phyloP scores from a whole-genome alignment of 768 basidiomycete species.

The Trametes punicea region DNA sequence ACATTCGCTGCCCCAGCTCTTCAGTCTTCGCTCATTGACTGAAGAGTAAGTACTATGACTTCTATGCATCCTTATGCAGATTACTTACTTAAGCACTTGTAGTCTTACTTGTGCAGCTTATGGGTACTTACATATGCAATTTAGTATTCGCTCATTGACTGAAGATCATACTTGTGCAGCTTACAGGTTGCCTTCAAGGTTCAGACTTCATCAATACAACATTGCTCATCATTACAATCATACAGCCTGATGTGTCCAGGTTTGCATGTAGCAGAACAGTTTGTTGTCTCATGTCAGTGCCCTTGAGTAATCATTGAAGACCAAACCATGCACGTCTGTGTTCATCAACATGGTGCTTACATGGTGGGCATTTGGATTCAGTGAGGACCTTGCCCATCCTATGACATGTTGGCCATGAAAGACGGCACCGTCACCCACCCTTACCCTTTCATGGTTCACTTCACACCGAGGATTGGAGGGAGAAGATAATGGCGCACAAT shows the following conservation, averaged over 20 bases:
- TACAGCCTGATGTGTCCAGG: constrained; percentile 58
- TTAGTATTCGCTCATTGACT: no score
- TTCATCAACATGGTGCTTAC: constrained; percentile 63
- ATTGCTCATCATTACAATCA: no score
- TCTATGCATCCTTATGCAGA: no score
- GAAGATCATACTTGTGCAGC: no score
- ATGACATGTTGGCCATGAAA: constrained; percentile 58
- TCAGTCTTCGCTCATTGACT: no score
- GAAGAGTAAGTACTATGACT: no score
- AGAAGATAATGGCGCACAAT: constrained; percentile 3
- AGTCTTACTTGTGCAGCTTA: no score
- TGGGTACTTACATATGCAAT: no score
- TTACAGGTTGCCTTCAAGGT: no score
- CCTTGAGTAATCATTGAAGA: not conserved
- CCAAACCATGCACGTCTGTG: constrained; percentile 43
- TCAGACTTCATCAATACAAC: no score
- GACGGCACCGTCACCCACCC: constrained; percentile 66
- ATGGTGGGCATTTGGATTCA: constrained; percentile 63
- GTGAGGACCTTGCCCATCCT: constrained; percentile 46
- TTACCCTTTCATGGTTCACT: constrained; percentile 53
- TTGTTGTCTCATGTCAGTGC: not conserved
- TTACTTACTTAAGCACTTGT: no score
- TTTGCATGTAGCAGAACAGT: constrained; percentile 49
- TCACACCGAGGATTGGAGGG: constrained; percentile 44
- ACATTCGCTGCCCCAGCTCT: no score